Conservation (phyloP, 345 rosid species). For the Citrus glauca region DNA sequence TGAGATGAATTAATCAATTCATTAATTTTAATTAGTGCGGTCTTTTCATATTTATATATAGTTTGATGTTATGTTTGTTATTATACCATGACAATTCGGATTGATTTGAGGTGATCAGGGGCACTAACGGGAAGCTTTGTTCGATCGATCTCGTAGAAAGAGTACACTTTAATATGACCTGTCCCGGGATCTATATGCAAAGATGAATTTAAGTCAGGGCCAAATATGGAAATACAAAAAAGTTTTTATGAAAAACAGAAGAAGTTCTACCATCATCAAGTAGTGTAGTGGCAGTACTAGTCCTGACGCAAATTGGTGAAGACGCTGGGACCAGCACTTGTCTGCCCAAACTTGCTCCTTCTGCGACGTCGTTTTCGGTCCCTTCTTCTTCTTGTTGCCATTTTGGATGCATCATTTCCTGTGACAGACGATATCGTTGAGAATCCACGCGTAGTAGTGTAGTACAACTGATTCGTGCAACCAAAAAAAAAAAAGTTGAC, state of each 20-base stretch:
- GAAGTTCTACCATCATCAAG: not conserved
- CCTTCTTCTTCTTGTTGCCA: conserved; percentile 18
- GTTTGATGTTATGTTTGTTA: no score
- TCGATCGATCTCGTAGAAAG: conserved; percentile 71
- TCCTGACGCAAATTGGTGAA: not conserved
- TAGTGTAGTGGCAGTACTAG: not conserved
- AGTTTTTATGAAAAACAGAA: not conserved
- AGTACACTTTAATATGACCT: conserved; percentile 55
- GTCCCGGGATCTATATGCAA: conserved; percentile 17
- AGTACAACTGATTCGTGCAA: no score
- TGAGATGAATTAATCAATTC: not conserved
- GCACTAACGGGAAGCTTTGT: conserved; percentile 45
- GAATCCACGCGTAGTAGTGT: no score
- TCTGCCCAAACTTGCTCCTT: conserved; percentile 15
- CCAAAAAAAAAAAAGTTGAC: not conserved
- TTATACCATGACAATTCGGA: conserved; percentile 70
- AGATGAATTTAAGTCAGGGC: not conserved
- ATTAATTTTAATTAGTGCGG: not conserved
- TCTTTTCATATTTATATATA: not conserved
- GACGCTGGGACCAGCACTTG: conserved; percentile 12
- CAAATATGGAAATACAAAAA: not conserved
- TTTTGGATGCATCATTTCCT: conserved; percentile 22
- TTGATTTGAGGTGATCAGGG: conserved; percentile 57
- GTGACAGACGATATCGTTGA: not conserved
- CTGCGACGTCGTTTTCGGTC: conserved; percentile 13